Base-by-base conservation (phyloP, 345 rosid genomes). In the Pelargonium nanum region DNA sequence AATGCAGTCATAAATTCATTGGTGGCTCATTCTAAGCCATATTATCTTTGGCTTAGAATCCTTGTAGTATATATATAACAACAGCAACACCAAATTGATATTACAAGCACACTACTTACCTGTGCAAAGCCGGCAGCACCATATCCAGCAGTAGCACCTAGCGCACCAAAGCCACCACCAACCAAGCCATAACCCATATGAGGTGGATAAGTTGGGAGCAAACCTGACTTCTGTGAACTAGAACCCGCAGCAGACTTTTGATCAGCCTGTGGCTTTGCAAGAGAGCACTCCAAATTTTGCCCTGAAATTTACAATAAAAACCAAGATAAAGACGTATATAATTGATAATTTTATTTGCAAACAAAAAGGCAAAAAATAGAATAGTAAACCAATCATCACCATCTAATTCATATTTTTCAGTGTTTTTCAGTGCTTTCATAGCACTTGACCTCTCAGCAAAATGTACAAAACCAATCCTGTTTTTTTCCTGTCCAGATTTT, bases 231-330 rank as follows among this genome's bases (percentile, higher is more conserved):
- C 75, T 80, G 95, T 17, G 74, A 50, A 55, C 76, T 77, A 63
- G 82, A 73, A 40, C 64, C 77, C 40, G 84, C 80, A 70, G 59
- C 62, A 45, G 78, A 56, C 70, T 84, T 92, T 73, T 82, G 95
- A 71, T 93, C 97, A 7, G 90, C 70, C 71, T 84, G 96, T 56
- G 99, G 99, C 81, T 87, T 93, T 20, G 96, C 99, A 68, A 93
- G 91, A 21, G 96, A 85, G 70, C 91, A 89, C 66, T 93, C 99
- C 78, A 92, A 73, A 57, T 75, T 69, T 70, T 85, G 95, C 65
- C 98, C 98, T 92, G 75, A 50, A 61, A 53, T 4, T n/a, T 23
- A 57, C 23, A 19, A 24, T 0, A 32, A 10, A 50, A 40, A 20
- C 40, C 59, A 28, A n/a, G 24, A 22, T n/a, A 19, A 55, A n/a